Evolutionary conservation across 2,329 filamentous ascomycete species (phyloP), one percentile per base, ranked within the genome.

Genomic region (Penicillium sp.): DNA sequence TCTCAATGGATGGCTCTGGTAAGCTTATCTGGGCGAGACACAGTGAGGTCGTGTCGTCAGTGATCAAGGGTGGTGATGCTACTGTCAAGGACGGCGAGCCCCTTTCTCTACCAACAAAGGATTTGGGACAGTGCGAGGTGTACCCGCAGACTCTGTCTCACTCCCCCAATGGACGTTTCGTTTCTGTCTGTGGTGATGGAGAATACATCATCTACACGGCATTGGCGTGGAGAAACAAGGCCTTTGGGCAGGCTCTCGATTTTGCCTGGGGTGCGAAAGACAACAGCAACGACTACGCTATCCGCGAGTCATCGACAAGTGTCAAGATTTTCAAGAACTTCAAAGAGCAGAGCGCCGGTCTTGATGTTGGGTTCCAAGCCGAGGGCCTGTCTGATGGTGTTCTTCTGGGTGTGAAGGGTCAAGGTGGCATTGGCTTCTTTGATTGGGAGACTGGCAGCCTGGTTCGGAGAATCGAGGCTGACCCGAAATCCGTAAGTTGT

Each of bases 191-290:
- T 65, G 94, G 94, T 65, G 94, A 99, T 73, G 94, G 94, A 61
- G 94, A 99, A 77, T 99, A 97, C 79, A 97, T 97, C 74, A 96
- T 97, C 70, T 97, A 97, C 80, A 97, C 94, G 29, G 93, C 94
- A 55, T 83, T 97, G 58, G 93, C 93, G 3, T 96, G 96, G 85
- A 88, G 94, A 73, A 97, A 99, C 78, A 97, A 97, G 80, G 92
- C 92, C 4, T 99, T 99, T 70, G 94, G 94, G 23, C 93, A 91
- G 41, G 94, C 93, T 7, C 80, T 97, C 52, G 94, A 99, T 77
- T 99, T 99, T 74, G 93, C 90, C 12, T 99, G 94, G 94, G 93
- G 89, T 0, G 91, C 90, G 44, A 97, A 96, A 77, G 93, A 97
- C 58, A 96, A 97, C 78, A 96, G 91, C 79, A 97, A 97, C 75